These are phyloP conservation scores for Saitozyma podzolica DNA, from an alignment of 768 basidiomycete genomes.

Conservation along the genomic window DNA sequence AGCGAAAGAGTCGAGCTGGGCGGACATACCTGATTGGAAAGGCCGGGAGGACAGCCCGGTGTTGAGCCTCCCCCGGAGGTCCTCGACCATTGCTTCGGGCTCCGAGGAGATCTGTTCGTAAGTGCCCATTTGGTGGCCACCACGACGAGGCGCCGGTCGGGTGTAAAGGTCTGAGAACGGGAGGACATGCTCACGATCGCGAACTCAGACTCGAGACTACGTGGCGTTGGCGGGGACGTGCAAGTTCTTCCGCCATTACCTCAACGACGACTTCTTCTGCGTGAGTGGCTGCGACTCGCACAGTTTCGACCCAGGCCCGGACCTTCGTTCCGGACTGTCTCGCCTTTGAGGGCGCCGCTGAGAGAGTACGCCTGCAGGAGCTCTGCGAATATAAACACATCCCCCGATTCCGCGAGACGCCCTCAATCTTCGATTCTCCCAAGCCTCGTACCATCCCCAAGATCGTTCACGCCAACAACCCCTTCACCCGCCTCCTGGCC, in stretches of 20 bases:
- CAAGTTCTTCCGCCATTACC: conserved; percentile 22
- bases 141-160: background rate
- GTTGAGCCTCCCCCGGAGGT: conserved; percentile 7
- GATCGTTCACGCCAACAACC: no score
- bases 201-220: conserved; percentile 24
- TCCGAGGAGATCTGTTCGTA: conserved; percentile 7
- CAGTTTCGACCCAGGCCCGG: background rate
- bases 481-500: no score
- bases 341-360: background rate
- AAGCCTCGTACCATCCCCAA: no score
- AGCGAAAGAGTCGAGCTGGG: conserved; percentile 8
- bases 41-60: conserved; percentile 4
- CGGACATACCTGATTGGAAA: conserved; percentile 17
- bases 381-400: background rate
- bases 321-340: background rate
- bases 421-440: background rate
- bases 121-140: background rate
- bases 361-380: background rate
- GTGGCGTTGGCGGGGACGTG: conserved; percentile 28
- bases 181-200: no score
- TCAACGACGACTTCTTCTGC: conserved; percentile 26
- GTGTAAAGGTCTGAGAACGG: background rate
- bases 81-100: conserved; percentile 17
- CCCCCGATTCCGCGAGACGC: background rate
- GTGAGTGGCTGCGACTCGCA: conserved; percentile 10